Evolutionary conservation across 768 basidiomycete genomes (phyloP).

Genomic region (Phylloporus sp.): DNA sequence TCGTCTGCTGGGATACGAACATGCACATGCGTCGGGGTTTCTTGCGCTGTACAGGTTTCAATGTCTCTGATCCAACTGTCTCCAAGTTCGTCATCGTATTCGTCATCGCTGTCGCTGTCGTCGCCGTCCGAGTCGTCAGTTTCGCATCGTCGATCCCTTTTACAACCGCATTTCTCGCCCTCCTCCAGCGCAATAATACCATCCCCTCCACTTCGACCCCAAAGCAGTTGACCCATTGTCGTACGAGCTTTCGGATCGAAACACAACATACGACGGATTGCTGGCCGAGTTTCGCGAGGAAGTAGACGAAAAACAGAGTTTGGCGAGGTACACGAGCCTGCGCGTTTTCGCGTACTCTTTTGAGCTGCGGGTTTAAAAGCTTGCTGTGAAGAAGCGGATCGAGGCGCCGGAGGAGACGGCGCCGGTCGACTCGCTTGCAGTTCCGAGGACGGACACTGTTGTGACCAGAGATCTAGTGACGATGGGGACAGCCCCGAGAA

Average conservation of each 20-base stretch:
- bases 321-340: constrained; percentile 25
- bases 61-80: constrained; percentile 87
- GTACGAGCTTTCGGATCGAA: constrained; percentile 86
- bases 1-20: constrained; percentile 72
- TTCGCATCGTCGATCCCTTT: constrained; percentile 29
- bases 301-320: constrained; percentile 96
- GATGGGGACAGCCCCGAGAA: constrained; percentile 6
- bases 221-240: constrained; percentile 87
- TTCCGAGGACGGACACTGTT: constrained; percentile 16
- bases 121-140: constrained; percentile 34
- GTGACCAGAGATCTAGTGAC: constrained; percentile 2
- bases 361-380: constrained; percentile 43
- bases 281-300: constrained; percentile 86
- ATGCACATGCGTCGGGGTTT: constrained; percentile 55
- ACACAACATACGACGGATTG: constrained; percentile 89
- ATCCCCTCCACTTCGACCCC: constrained; percentile 69
- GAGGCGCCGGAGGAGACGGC: constrained; percentile 18
- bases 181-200: constrained; percentile 50
- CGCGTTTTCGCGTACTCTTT: constrained; percentile 29
- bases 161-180: constrained; percentile 62
- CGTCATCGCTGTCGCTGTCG: constrained; percentile 30
- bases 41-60: constrained; percentile 56
- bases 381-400: constrained; percentile 2
- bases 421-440: constrained; percentile 23
- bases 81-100: constrained; percentile 69